Evolutionary conservation across 2,329 filamentous ascomycete species (phyloP), one percentile per base, ranked within the genome.

Genomic region (Trichoderma hamatum): DNA sequence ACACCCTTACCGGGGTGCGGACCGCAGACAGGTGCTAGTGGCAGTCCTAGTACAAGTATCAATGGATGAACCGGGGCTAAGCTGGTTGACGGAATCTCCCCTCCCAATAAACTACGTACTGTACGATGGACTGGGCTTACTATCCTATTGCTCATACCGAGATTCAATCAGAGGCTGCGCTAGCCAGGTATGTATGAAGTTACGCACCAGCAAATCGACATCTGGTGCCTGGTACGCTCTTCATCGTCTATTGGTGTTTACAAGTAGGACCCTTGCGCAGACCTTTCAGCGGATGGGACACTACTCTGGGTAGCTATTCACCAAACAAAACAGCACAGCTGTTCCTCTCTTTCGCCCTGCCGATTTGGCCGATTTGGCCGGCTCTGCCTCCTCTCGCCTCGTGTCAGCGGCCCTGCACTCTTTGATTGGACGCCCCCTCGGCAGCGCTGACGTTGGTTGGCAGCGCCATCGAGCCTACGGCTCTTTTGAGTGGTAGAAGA

Each of bases 401-500:
- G 65, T 63, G 66, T 68, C 66, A 68, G 66, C 59, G 51, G 51
- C 28, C 66, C 30, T 39, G 36, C 21, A 32, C 14, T 51, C 67
- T 43, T 46, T 63, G 68, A 73, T 73, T 73, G 72, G 72, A 73
- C 72, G 72, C 72, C 72, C 70, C 70, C 24, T 72, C 68, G 70
- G 72, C 66, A 70, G 69, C 36, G 58, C 58, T 58, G 66, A 51
- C 46, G 32, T 63, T 60, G 56, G 51, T 30, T 43, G 46, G 59
- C 21, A 5, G 24, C 59, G 36, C 54, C 28, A 56, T 56, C 54
- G 9, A 56, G 54, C 28, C 54, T 32, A 19, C 28, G 14, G 54
- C 28, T 28, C 28, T n/a, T 32, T 19, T 34, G 24, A 46, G 24
- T 62, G 60, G 36, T n/a, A 64, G 49, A 64, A 64, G 61, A 64